Evolutionary conservation across 225 moss, liverwort and hornwort species (phyloP), one percentile per base, ranked within the genome.

Genomic region (Physcomitrellopsis africana): DNA sequence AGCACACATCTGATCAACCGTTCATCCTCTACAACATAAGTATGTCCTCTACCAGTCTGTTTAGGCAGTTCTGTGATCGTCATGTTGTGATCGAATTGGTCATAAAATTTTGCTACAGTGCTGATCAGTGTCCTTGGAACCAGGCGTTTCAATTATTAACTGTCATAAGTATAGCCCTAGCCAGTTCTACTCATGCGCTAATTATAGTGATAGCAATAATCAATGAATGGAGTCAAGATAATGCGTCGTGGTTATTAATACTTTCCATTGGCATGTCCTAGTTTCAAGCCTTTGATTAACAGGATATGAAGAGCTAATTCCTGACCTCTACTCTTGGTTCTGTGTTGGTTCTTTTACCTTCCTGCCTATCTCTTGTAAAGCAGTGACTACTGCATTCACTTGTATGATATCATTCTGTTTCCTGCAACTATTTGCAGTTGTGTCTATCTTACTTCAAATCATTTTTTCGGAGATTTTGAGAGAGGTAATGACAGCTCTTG

Each of bases 21-120:
- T 81, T 80, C 64, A 87, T 90, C 7, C 65, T 87, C 62, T 90
- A 85, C 79, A 90, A 90, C 19, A 90, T 90, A 59, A 23, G 89
- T 90, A 80, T n/a, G 83, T 79, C 43, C 63, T 61, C 67, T 51
- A 51, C 54, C 17, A 9, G 17, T 47, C 72, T 76, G 32, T 60
- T 43, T 24, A 60, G 51, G 16, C 9, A n/a, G 49, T 15, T 59
- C 5, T 82, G 73, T 23, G 63, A 16, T 59, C 44, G 17, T 37
- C 41, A 61, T 62, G 12, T 56, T 49, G 24, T 7, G 29, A 52
- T 13, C 14, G 43, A 10, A 26, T 13, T 69, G 18, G 26, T 43
- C 23, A 60, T 42, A 51, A n/a, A 44, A 44, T 17, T 48, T 23
- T 51, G 32, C 69, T 9, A 62, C n/a, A 51, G 12, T 62, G 16